Base-by-base conservation (phyloP, 306 rosid species). In the Glycine latifolia region DNA sequence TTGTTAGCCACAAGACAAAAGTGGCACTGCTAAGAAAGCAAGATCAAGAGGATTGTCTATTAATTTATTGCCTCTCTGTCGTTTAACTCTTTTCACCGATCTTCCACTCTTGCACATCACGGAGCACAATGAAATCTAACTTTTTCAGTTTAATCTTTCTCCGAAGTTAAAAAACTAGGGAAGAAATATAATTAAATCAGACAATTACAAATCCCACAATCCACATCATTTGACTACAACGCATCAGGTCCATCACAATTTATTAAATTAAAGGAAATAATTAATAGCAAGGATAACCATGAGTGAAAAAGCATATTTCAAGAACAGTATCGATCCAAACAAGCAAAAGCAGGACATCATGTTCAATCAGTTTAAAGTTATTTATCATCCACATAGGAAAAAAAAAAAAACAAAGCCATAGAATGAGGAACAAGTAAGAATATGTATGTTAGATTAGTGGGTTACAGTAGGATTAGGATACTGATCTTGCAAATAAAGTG, bases 391-490 rank as follows among this genome's bases (percentile, higher is more conserved):
- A 63, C 71, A 67, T 13, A 79, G 67, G 31, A 44, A 43, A 76
- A 50, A 14, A 17, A 47, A 69, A 69, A 41, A 69, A 70, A 14
- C 71, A 86, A 88, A 92, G 84, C 85, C 87, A 86, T 83, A 73
- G 73, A 90, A 80, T 86, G 83, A 83, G 80, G 84, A 81, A 79
- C 74, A 79, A 84, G 85, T 77, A 55, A 82, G 82, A 83, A 37
- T 65, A 62, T 79, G 53, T 8, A 73, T 89, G 89, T 80, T 83
- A 78, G 92, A 86, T 91, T 81, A 87, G 90, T 92, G 97, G 94
- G 90, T 17, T 82, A 88, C 93, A 90, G 85, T 77, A 81, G 89
- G 85, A 90, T 84, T 85, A 88, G 85, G 84, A 89, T 87, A 87
- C 79, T 66, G 87, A 90, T 75, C 53, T 83, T 47, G 70, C 73